Evolutionary conservation across 257 asterid species (phyloP).

Genomic region (Leonotis leonurus): DNA sequence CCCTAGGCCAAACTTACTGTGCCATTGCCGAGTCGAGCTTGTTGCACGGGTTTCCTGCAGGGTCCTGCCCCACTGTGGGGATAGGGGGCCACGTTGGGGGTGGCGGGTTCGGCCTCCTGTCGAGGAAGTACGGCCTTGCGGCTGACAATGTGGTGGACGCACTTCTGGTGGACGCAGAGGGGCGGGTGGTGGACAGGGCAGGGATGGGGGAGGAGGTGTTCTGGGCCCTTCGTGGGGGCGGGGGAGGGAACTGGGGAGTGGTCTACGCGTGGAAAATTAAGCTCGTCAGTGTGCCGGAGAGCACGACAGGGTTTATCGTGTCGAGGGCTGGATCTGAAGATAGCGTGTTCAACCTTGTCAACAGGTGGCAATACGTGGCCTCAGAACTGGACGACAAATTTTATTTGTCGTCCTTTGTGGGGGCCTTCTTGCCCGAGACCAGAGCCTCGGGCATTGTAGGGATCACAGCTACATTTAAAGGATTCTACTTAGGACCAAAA

Average conservation of each 20-base stretch:
- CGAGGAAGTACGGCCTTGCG: conserved; percentile 66
- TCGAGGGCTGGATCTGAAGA: conserved; percentile 34
- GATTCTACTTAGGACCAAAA: conserved; percentile 46
- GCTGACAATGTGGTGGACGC: conserved; percentile 77
- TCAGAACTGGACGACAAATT: conserved; percentile 37
- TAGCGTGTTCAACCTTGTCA: conserved; percentile 20
- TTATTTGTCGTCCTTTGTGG: conserved; percentile 47
- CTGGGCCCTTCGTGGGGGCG: conserved; percentile 88
- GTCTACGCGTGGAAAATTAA: conserved; percentile 62
- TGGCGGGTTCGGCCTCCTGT: conserved; percentile 64
- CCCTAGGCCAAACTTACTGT: conserved; percentile 55
- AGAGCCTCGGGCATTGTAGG: conserved; percentile 7
- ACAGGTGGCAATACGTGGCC: conserved; percentile 60
- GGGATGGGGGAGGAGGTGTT: conserved; percentile 82
- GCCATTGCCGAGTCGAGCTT: conserved; percentile 36
- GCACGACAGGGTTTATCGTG: conserved; percentile 38
- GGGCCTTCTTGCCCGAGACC: conserved; percentile 36
- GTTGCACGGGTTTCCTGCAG: conserved; percentile 50
- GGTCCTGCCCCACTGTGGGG: conserved; percentile 82
- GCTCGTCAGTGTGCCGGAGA: conserved; percentile 30
- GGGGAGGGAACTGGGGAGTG: conserved; percentile 68
- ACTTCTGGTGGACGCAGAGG: conserved; percentile 39
- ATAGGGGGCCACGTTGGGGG: conserved; percentile 68
- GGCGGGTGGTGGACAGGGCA: conserved; percentile 42
- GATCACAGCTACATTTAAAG: conserved; percentile 55